Conservation (phyloP, 106 monocot genomes). For the Dioscorea alata region DNA sequence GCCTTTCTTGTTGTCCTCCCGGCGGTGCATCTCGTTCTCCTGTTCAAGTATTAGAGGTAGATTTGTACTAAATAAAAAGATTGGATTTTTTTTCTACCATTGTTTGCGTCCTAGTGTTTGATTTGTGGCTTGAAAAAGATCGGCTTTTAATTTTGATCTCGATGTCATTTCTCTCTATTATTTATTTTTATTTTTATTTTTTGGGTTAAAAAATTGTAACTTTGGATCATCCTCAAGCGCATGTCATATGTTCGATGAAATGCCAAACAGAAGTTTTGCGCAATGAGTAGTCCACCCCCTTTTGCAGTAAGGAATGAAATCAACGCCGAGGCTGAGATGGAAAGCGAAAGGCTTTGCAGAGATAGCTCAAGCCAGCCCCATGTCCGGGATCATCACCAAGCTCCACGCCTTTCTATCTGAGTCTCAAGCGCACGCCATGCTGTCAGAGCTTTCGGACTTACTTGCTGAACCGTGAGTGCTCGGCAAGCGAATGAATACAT, state of each 20-base stretch:
- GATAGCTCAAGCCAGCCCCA: constrained; percentile 51
- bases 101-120: no score
- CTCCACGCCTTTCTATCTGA: constrained; percentile 31
- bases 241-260: background rate
- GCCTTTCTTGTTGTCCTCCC: background rate
- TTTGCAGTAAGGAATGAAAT: constrained; percentile 22
- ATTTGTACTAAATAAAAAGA: background rate
- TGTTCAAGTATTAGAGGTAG: background rate
- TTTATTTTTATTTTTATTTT: background rate
- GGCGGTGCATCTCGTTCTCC: background rate
- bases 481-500: constrained; percentile 37
- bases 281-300: background rate
- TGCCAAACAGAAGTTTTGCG: background rate
- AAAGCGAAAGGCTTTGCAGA: constrained; percentile 56
- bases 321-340: constrained; percentile 50
- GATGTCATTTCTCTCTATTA: background rate
- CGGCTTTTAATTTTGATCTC: background rate
- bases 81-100: no score
- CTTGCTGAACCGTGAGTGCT: constrained; percentile 37
- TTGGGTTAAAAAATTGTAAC: background rate
- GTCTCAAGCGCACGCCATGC: constrained; percentile 20
- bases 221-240: background rate
- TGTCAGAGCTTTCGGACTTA: constrained; percentile 30
- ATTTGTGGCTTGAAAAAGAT: background rate
- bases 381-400: constrained; percentile 43